Conservation (phyloP, 2,329 filamentous ascomycete species). For the Epichloe glyceriae region DNA sequence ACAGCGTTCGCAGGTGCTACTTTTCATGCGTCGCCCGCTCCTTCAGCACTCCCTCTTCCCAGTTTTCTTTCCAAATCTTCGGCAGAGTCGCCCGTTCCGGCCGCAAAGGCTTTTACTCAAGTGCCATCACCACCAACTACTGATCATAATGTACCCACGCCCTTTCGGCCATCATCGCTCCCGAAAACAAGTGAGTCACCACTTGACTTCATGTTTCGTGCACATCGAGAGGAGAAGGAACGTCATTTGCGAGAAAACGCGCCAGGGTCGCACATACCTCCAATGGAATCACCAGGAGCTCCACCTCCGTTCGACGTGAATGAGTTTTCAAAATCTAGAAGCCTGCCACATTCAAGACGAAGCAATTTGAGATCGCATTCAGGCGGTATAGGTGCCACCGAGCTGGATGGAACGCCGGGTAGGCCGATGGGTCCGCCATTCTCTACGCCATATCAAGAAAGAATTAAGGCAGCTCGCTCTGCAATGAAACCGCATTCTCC, state of each 20-base stretch:
- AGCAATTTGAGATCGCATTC: constrained; percentile 11
- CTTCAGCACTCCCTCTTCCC: constrained; percentile 79
- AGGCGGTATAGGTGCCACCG: constrained; percentile 24
- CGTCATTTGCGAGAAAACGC: constrained; percentile 31
- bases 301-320: constrained; percentile 8
- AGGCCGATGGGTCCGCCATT: constrained; percentile 51
- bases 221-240: constrained; percentile 67
- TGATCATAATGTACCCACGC: constrained; percentile 36
- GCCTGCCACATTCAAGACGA: constrained; percentile 14
- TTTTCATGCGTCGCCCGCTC: constrained; percentile 88
- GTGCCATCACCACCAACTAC: constrained; percentile 40
- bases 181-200: constrained; percentile 49
- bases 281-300: background rate
- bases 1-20: constrained; percentile 81
- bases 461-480: constrained; percentile 42
- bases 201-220: constrained; percentile 81
- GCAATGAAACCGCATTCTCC: constrained; percentile 10
- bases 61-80: constrained; percentile 70
- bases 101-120: constrained; percentile 22
- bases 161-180: constrained; percentile 24
- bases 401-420: constrained; percentile 49
- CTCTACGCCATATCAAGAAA: constrained; percentile 51
- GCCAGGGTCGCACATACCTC: constrained; percentile 19
- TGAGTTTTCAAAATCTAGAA: constrained; percentile 12
- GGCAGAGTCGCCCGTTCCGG: constrained; percentile 42